These are phyloP conservation scores for Lentinula raphanica DNA, from an alignment of 768 basidiomycete species.

Conservation along the genomic window DNA sequence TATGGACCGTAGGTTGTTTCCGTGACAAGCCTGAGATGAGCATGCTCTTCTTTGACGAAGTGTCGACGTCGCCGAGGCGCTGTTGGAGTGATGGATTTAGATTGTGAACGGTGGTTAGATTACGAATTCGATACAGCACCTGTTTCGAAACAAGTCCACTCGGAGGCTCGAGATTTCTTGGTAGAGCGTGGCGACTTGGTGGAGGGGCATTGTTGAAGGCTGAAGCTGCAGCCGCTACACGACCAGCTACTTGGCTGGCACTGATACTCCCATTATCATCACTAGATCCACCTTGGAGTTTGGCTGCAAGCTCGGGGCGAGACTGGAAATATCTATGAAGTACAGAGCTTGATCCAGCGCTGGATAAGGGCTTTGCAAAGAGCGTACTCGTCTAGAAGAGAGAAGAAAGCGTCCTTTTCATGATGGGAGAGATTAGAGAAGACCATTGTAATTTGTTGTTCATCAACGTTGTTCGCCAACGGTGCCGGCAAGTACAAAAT, in stretches of 20 bases:
- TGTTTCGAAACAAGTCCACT: constrained; percentile 6
- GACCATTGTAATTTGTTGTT: too few species aligned
- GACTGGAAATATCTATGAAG: constrained; percentile 64
- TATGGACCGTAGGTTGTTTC: constrained; percentile 31
- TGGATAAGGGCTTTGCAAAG: constrained; percentile 5
- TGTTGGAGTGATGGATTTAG: constrained; percentile 18
- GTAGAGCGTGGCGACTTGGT: neutral
- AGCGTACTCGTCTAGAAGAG: constrained; percentile 72
- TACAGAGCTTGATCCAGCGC: neutral
- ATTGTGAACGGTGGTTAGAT: too few species aligned
- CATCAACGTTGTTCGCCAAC: neutral
- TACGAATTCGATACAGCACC: neutral
- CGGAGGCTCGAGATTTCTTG: constrained; percentile 2
- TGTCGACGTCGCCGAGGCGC: constrained; percentile 61
- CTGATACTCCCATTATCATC: constrained; percentile 14
- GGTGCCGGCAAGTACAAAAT: neutral
- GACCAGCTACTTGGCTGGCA: constrained; percentile 21
- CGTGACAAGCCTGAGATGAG: constrained; percentile 40
- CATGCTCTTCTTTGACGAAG: constrained; percentile 43
- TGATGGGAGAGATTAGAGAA: constrained; percentile 60
- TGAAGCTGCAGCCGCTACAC: constrained; percentile 4
- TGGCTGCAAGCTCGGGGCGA: constrained; percentile 60
- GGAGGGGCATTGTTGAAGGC: constrained; percentile 6
- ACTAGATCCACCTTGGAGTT: constrained; percentile 8
- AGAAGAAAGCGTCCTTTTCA: constrained; percentile 81